Evolutionary conservation across 495 filamentous ascomycete species (phyloP).

Genomic region (Neurospora discreta): DNA sequence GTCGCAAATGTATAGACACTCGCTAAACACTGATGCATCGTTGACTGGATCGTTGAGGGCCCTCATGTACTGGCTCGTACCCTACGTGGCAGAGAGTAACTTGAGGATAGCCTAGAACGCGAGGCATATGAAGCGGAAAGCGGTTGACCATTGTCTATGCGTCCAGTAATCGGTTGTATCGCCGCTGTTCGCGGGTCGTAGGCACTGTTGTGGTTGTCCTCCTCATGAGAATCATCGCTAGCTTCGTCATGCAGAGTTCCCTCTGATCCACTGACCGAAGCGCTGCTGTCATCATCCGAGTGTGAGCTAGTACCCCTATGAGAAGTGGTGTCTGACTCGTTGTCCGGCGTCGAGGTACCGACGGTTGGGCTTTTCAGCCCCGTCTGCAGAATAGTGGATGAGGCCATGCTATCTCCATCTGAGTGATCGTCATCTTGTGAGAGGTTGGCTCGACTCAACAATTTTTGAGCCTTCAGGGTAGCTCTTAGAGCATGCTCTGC

Average conservation of each 20-base stretch:
- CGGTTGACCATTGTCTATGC: constrained; percentile 2
- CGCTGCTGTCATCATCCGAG: constrained; percentile 9
- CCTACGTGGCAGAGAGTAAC: neutral
- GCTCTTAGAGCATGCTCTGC: constrained; percentile 56
- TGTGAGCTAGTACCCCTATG: constrained; percentile 9
- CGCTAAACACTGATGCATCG: neutral
- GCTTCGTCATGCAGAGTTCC: constrained; percentile 18
- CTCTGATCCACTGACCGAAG: constrained; percentile 12
- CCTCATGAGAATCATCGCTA: neutral
- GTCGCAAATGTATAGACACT: neutral
- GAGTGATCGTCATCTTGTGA: constrained; percentile 12
- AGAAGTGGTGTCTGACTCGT: constrained; percentile 3
- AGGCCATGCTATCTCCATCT: constrained; percentile 23
- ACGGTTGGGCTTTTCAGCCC: constrained; percentile 9
- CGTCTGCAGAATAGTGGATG: constrained; percentile 19
- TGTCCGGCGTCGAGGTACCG: constrained; percentile 1
- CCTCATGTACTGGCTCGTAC: neutral
- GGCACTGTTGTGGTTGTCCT: neutral
- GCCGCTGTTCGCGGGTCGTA: neutral
- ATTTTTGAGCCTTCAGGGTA: constrained; percentile 45
- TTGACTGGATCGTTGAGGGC: neutral
- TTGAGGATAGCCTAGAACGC: neutral
- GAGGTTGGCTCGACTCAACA: constrained; percentile 36
- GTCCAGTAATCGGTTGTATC: constrained; percentile 7
- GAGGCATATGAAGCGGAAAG: constrained; percentile 5